Percentiles rank a stretch among this genome's conserved stretches.
These are phyloP conservation scores for Cryptococcus sp. DNA, from an alignment of 1,284 basidiomycete species.

Conservation along the genomic window DNA sequence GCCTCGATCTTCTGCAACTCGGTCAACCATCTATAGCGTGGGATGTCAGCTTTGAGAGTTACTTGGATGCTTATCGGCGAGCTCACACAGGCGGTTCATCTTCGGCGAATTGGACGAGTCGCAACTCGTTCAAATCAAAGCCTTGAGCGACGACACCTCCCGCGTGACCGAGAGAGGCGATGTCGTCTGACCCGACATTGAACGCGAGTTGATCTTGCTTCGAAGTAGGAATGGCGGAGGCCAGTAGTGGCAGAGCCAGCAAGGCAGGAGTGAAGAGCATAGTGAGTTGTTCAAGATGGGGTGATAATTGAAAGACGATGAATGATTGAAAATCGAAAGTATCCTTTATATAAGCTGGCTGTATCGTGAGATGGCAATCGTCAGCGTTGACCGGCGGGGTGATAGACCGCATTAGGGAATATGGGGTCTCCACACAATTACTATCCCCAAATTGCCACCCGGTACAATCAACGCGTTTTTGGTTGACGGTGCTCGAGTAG, in stretches of 20 bases:
- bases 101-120: slow-evolving; percentile 73
- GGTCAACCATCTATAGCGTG: slow-evolving; percentile 64
- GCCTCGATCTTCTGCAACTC: slow-evolving; percentile 82
- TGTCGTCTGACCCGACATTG: slow-evolving; percentile 8
- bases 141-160: slow-evolving; percentile 15
- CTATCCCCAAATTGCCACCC: too few relatives aligned
- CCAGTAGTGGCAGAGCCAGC: slow-evolving; percentile 38
- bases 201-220: slow-evolving; percentile 23
- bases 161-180: background rate
- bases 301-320: background rate
- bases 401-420: too few relatives aligned
- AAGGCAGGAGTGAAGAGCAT: slow-evolving; percentile 41
- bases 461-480: too few relatives aligned
- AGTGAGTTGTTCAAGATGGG: slow-evolving; percentile 4
- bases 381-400: background rate
- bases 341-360: background rate
- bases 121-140: slow-evolving; percentile 67
- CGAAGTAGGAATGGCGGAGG: slow-evolving; percentile 35
- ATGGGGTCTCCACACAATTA: too few relatives aligned
- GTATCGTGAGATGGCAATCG: background rate
- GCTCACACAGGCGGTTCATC: slow-evolving; percentile 58
- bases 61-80: background rate
- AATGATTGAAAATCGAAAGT: background rate
- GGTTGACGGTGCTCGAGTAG: too few relatives aligned
- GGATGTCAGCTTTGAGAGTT: slow-evolving; percentile 7